A percentile compares a stretch with the other conserved stretches of the same genome.
These are phyloP conservation scores for Chaetomiaceae sp. DNA, from an alignment of 2,329 filamentous ascomycete genomes.

Conservation along the genomic window DNA sequence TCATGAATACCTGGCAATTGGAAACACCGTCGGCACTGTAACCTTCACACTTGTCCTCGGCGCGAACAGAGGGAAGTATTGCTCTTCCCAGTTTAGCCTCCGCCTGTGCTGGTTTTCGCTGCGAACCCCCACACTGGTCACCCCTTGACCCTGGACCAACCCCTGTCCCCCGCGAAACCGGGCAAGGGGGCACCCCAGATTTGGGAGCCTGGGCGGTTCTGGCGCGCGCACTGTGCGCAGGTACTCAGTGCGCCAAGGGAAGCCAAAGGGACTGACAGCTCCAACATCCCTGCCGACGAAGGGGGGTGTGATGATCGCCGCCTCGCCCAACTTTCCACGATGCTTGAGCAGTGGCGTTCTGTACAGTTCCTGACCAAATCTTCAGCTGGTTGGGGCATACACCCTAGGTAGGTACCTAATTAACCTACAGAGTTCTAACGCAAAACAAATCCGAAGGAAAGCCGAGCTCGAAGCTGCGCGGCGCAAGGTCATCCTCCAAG, in stretches of 20 bases:
- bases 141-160: conserved; percentile 20
- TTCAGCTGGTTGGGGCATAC: too few species aligned
- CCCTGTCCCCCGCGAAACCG: conserved; percentile 12
- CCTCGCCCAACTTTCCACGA: too few species aligned
- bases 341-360: too few species aligned
- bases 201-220: conserved; percentile 12
- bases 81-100: conserved; percentile 17
- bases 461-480: conserved; percentile 18
- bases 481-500: conserved; percentile 14
- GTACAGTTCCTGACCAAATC: too few species aligned
- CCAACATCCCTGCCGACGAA: conserved; percentile 6
- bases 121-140: conserved; percentile 27
- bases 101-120: neutral
- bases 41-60: too few species aligned
- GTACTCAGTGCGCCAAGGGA: conserved; percentile 20
- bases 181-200: conserved; percentile 19
- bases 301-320: neutral
- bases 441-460: too few species aligned
- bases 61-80: conserved; percentile 16
- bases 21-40: neutral
- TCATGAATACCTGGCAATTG: neutral
- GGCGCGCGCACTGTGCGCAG: conserved; percentile 24
- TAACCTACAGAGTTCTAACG: too few species aligned
- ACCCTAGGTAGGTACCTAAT: too few species aligned
- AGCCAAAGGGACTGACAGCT: conserved; percentile 17